Percentiles rank a stretch among this genome's conserved stretches.
Conservation (phyloP, 495 filamentous ascomycete genomes). For the Hyaloscypha finlandica region DNA sequence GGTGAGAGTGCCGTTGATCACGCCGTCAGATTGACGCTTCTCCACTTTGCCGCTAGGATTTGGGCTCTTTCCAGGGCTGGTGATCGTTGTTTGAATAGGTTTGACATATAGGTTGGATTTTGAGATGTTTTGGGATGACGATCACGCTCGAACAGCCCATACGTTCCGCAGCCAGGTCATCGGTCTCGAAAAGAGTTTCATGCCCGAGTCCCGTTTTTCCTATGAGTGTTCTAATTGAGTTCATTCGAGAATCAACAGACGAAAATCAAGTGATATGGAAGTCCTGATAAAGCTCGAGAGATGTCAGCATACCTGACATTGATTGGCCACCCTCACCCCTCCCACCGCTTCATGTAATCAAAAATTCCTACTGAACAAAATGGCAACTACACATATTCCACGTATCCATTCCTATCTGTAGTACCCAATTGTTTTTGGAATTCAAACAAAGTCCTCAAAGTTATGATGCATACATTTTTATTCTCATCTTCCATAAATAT, state of each 20-base stretch:
- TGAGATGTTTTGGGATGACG: neutral
- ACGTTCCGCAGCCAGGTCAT: neutral
- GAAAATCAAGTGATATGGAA: no score
- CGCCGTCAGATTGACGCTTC: slow-evolving; percentile 4
- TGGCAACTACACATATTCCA: no score
- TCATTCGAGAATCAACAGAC: no score
- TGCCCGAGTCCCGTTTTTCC: neutral
- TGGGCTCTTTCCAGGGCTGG: neutral
- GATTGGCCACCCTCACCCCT: neutral
- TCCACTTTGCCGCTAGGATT: slow-evolving; percentile 13
- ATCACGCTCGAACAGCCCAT: neutral
- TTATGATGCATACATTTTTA: no score
- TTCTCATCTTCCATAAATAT: no score
- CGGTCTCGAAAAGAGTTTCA: neutral
- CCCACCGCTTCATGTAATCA: neutral
- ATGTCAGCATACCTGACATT: neutral
- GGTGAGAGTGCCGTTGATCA: neutral
- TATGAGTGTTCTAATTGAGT: no score
- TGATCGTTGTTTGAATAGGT: neutral
- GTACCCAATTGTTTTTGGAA: no score
- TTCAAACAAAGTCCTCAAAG: no score
- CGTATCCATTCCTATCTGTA: no score
- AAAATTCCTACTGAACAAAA: neutral
- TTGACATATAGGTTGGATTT: neutral
- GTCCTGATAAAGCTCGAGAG: neutral